Evolutionary conservation across 2,329 filamentous ascomycete species (phyloP), one percentile per base, ranked within the genome.

Genomic region (Coniochaeta ligniaria): DNA sequence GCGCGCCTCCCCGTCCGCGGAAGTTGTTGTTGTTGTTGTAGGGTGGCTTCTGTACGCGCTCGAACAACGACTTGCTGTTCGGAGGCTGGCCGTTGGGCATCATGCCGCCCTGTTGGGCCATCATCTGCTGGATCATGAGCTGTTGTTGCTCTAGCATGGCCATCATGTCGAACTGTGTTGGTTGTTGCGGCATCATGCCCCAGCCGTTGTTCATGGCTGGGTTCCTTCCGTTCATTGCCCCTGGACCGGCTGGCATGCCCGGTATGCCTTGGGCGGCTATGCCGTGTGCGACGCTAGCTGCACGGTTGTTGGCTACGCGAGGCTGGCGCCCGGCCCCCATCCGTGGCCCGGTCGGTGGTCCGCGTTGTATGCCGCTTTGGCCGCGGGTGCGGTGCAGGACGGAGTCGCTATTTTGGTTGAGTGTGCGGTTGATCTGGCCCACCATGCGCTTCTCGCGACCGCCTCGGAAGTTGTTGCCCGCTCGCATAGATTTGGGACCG

Each of bases 401-500:
- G n/a, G 83, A 82, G 66, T 96, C 92, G 66, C 80, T 79, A 38
- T 82, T 80, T 63, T 94, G 87, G 68, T 96, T 91, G 85, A 96
- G 87, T 16, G 87, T 86, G 69, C 91, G 91, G 71, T 89, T 87
- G 71, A 96, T 84, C 67, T 97, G 92, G 57, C 92, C 91, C 60
- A 97, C 81, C 80, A 97, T 87, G 63, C 91, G 86, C 73, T 92
- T 92, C 62, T 90, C 89, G 66, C 91, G 86, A 60, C 85, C 82
- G 60, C 81, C 80, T 66, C 80, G 71, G 50, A 74, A 75, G 59
- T 71, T 75, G 59, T 78, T 84, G 59, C 85, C 85, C 72, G 89
- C 91, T 70, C 95, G 90, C 92, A 98, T 96, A 36, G 93, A 92
- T 73, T 93, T 95, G 20, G 95, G 95, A 60, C 94, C 95, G 58